phyloP scores from a whole-genome alignment of 2,329 filamentous ascomycete genomes.

The Calonectria leucothoes region DNA sequence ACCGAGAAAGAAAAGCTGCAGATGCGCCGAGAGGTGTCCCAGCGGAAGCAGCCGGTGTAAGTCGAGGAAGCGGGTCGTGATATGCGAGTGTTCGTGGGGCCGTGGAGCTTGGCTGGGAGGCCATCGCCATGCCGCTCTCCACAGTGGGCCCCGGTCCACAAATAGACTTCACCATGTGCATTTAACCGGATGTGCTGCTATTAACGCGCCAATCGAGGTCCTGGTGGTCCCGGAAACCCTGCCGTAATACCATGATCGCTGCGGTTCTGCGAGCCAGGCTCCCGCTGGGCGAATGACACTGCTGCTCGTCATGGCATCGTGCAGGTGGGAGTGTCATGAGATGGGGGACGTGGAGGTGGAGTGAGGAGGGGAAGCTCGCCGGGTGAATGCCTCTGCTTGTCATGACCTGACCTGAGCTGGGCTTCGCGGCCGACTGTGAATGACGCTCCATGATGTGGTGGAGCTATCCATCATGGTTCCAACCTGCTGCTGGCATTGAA shows the following conservation, averaged over 20 bases:
- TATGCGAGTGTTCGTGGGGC: constrained; percentile 10
- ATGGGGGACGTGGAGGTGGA: constrained; percentile 29
- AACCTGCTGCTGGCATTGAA: constrained; percentile 14
- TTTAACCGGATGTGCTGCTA: constrained; percentile 37
- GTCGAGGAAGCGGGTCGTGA: constrained; percentile 3
- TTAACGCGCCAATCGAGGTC: constrained; percentile 32
- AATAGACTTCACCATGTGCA: constrained; percentile 24
- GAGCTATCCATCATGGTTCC: constrained; percentile 26
- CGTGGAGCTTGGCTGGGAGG: constrained; percentile 1
- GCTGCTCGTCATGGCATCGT: constrained; percentile 17
- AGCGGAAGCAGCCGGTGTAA: not conserved
- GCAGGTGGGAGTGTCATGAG: constrained; percentile 29
- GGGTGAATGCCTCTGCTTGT: constrained; percentile 33
- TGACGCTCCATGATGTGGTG: constrained; percentile 26
- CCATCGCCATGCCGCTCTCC: not conserved
- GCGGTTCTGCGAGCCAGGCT: constrained; percentile 10
- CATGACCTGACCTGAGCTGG: not conserved
- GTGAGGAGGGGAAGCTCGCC: constrained; percentile 35
- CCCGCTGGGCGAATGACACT: constrained; percentile 32
- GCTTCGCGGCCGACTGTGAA: constrained; percentile 15
- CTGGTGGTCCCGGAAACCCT: not conserved
- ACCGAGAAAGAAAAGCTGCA: constrained; percentile 6
- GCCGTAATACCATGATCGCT: constrained; percentile 6
- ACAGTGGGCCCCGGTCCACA: not conserved
- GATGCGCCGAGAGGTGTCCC: constrained; percentile 12